Base-by-base conservation (phyloP, 352 stramenopile genomes). In the Globisporangium rhizosaccharum region DNA sequence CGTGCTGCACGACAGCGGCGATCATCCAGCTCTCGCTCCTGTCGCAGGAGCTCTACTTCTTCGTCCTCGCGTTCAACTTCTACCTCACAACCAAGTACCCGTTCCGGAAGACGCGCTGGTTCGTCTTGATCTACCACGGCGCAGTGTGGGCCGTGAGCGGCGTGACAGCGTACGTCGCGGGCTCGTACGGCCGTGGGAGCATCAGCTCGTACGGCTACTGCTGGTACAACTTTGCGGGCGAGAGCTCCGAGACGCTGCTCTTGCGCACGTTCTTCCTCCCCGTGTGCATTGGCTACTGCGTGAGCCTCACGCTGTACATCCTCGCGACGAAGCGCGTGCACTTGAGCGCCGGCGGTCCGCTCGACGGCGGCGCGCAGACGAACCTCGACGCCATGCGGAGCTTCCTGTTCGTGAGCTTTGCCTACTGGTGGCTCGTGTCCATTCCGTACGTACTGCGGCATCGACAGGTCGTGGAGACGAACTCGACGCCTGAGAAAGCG, bases 21-120 rank as follows among this genome's bases (percentile, higher is more conserved):
- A 55, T 90, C 45, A 67, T 85, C 0, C 85, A 96, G 59, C 60
- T 92, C 17, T 73, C 78, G 60, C 71, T 96, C 51, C 62, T 94
- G 25, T 82, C 74, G 5, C 79, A 92, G 45, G 84, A 96, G 53
- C 72, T 94, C 15, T 96, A 93, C 68, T 85, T 94, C 57, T 92
- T 90, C 60, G 79, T 79, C 37, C 73, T 96, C 51, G 85, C 85
- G 48, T 90, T 90, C 67, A 78, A 91, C 67, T 88, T 91, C 46
- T 94, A 94, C 71, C 90, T 88, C 66, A 90, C 81, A 41, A 94
- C 82, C 76, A 90, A 91, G 71, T 91, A 87, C 62, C 86, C 86
- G 54, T 96, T 96, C 62, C 72, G 71, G 37, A 89, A 79, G 44
- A 83, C 80, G n/a, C 67, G 76, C 47, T 87, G 73, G 68, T 76